Evolutionary conservation across 2,329 filamentous ascomycete genomes (phyloP), one percentile per base, ranked within the genome.

Genomic region (Colletotrichum sublineola): DNA sequence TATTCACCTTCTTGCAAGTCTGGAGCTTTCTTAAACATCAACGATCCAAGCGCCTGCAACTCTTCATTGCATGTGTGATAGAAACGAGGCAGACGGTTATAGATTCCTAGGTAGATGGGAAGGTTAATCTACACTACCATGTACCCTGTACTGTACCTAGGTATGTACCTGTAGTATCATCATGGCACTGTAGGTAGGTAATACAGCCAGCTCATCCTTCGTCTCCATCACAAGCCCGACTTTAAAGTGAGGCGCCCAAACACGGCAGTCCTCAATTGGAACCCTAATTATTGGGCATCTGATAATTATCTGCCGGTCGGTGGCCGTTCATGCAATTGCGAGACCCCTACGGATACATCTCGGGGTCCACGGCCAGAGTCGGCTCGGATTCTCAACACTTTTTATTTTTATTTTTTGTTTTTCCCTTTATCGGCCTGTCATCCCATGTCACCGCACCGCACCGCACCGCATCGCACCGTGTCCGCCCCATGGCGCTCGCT

Each of bases 371-470:
- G 8, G 24, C 20, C 38, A n/a, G 36, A 11, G 38, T 57, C 36
- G 24, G 50, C 50, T 55, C 44, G 36, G 24, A 20, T 50, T 55
- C 61, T 56, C 62, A 64, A 64, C 62, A 64, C 33, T 44, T 64
- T 55, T 63, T 42, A 24, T 40, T 57, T 24, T 57, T 38, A 9
- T 44, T 44, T 20, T 44, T 44, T 44, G 0, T 18, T 11, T 2
- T n/a, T n/a, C 11, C 4, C 44, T 46, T 46, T 42, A 1, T 14
- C 40, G 7, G 15, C 9, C 36, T 24, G n/a, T 56, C 50, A 14
- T 64, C 62, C 52, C 62, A 64, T 64, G 29, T 64, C 38, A 29
- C 46, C 60, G 60, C 58, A 63, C 46, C 31, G 33, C 24, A 24
- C 24, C 24, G 24, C 24, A 24, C 24, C 24, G 24, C 24, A 24